Conservation (phyloP, 352 stramenopile genomes). For the Globisporangium polare region DNA sequence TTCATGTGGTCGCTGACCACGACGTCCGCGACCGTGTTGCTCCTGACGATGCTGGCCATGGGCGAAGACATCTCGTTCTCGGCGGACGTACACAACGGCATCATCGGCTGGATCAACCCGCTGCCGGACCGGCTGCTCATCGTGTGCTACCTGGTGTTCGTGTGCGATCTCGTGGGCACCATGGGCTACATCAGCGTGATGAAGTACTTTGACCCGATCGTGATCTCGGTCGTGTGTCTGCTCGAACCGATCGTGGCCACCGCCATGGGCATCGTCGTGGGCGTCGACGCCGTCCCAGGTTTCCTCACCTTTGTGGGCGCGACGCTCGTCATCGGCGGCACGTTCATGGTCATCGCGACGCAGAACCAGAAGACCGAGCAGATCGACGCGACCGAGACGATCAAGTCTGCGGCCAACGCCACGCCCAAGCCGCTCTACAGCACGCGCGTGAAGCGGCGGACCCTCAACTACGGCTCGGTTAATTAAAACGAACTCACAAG, state of each 20-base stretch:
- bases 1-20: constrained; percentile 62
- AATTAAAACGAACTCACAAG: neutral
- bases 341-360: constrained; percentile 70
- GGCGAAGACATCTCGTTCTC: constrained; percentile 61
- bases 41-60: constrained; percentile 58
- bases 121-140: constrained; percentile 52
- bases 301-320: constrained; percentile 67
- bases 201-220: constrained; percentile 92
- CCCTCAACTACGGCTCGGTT: constrained; percentile 42
- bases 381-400: constrained; percentile 80
- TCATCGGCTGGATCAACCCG: constrained; percentile 83
- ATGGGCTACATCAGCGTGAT: constrained; percentile 90
- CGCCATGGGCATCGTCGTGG: constrained; percentile 64
- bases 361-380: constrained; percentile 77
- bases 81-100: constrained; percentile 50
- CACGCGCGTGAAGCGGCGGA: constrained; percentile 45
- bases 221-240: constrained; percentile 84
- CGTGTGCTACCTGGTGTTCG: constrained; percentile 80
- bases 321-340: constrained; percentile 73
- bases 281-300: constrained; percentile 73
- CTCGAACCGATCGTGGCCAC: constrained; percentile 86
- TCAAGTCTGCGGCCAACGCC: constrained; percentile 26
- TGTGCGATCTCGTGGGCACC: constrained; percentile 86
- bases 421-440: constrained; percentile 66
- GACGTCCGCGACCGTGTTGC: constrained; percentile 45